Evolutionary conservation across 2,329 filamentous ascomycete species (phyloP), one percentile per base, ranked within the genome.

Genomic region (Thermochaetoides dissita): DNA sequence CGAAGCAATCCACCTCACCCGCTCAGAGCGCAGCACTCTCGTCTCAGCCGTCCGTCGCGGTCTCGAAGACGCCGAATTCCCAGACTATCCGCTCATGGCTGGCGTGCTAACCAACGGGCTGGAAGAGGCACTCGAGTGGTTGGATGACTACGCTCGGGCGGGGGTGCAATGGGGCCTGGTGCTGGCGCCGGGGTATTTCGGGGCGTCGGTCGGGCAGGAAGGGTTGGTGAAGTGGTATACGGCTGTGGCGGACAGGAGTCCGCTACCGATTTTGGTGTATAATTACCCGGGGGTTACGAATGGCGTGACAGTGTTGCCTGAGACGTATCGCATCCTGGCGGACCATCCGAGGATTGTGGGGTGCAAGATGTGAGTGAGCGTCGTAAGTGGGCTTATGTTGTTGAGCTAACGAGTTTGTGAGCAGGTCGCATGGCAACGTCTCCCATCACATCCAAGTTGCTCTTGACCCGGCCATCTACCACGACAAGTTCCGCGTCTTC

Each of bases 281-380:
- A 67, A 71, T 50, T 71, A 81, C 57, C 78, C 78, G 0, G 76
- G 74, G 30, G 77, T 82, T 9, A 77, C 74, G 2, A 82, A 82
- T 59, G 70, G 72, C 49, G 63, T 81, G 43, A 62, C 68, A 47
- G 67, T 82, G 37, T 62, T 68, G 5, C 73, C 76, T 3, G 65
- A 72, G 37, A 77, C 74, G 2, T 79, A 78, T 55, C 69, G 61
- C 24, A 56, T 49, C 6, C 67, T 82, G 36, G 73, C 78, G 3
- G 60, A 65, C 39, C 74, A 81, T 55, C 68, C 70, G 30, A 80
- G 79, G 49, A 80, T 82, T 44, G 77, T 81, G 0, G 78, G 78
- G 42, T 77, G 73, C 60, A 82, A 83, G 60, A 72, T 82, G 56
- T 57, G 44, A 44, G 53, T 41, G 2, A 6, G 3, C 10, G 3